These are phyloP conservation scores for Paraphaeosphaeria sporulosa DNA, from an alignment of 2,329 filamentous ascomycete species.

Conservation along the genomic window DNA sequence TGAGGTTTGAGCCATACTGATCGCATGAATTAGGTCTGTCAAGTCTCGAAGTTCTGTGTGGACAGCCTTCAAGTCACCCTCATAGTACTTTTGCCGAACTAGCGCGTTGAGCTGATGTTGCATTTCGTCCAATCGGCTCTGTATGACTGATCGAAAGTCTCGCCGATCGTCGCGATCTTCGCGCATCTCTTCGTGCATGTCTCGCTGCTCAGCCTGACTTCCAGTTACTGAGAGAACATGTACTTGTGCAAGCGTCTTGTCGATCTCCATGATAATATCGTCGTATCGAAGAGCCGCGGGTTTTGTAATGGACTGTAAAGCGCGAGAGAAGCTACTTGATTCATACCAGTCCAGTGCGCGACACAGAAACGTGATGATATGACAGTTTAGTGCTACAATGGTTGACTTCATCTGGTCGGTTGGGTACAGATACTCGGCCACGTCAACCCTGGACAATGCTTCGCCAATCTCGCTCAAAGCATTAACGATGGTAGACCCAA, in stretches of 20 bases:
- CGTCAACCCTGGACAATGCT: constrained; percentile 15
- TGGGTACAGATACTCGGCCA: constrained; percentile 25
- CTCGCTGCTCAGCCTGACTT: constrained; percentile 20
- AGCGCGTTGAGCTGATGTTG: constrained; percentile 10
- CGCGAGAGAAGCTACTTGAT: constrained; percentile 25
- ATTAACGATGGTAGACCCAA: constrained; percentile 14
- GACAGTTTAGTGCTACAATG: constrained; percentile 29
- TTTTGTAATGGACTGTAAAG: constrained; percentile 26
- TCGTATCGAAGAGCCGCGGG: constrained; percentile 27
- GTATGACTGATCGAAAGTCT: not conserved
- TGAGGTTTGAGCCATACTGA: not conserved
- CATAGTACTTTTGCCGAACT: not conserved
- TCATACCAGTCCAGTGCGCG: constrained; percentile 38
- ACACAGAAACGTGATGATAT: constrained; percentile 33
- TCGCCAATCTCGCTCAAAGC: constrained; percentile 19
- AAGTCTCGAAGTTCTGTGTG: constrained; percentile 1
- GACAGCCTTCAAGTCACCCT: constrained; percentile 9
- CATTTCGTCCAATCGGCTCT: constrained; percentile 16
- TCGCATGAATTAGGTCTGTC: not conserved
- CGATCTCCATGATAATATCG: constrained; percentile 24
- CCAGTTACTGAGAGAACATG: constrained; percentile 10
- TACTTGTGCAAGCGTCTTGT: constrained; percentile 11
- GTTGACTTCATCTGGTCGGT: constrained; percentile 28
- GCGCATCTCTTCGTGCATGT: constrained; percentile 15
- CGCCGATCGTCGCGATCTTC: not conserved